phyloP scores from a whole-genome alignment of 177 flowering plant genomes.

The Telopea speciosissima region DNA sequence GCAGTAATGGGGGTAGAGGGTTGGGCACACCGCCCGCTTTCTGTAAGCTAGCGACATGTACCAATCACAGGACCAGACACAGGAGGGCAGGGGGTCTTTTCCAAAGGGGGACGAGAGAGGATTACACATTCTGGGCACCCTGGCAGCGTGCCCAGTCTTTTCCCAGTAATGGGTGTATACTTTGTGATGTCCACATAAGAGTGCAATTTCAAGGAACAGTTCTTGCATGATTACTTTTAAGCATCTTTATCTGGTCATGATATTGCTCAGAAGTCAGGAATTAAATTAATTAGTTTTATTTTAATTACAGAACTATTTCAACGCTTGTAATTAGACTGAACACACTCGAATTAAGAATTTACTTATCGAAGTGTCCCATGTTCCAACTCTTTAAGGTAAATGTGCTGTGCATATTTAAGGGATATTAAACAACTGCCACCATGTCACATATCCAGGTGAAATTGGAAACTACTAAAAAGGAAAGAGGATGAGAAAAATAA shows the following conservation, averaged over 20 bases:
- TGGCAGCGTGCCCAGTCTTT: no score
- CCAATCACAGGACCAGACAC: no score
- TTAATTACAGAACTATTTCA: background rate
- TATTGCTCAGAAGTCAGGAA: background rate
- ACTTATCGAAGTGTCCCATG: background rate
- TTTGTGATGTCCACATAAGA: background rate
- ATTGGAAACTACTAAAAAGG: background rate
- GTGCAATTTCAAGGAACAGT: background rate
- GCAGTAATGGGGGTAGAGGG: background rate
- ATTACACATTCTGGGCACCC: no score
- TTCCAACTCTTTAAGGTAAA: background rate
- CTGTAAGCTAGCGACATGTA: no score
- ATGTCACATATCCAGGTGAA: background rate
- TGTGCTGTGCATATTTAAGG: no score
- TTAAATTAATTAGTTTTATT: no score
- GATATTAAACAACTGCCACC: no score
- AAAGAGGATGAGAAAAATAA: no score
- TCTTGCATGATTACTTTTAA: background rate
- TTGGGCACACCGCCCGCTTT: no score
- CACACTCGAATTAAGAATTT: no score
- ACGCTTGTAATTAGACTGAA: background rate
- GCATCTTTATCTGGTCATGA: background rate
- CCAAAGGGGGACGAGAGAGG: no score
- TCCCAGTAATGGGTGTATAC: background rate
- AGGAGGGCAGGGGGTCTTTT: no score